Percentiles rank a stretch among this genome's conserved stretches.
phyloP scores from a whole-genome alignment of 2,329 filamentous ascomycete genomes.

The Aspergillus hiratsukae region DNA sequence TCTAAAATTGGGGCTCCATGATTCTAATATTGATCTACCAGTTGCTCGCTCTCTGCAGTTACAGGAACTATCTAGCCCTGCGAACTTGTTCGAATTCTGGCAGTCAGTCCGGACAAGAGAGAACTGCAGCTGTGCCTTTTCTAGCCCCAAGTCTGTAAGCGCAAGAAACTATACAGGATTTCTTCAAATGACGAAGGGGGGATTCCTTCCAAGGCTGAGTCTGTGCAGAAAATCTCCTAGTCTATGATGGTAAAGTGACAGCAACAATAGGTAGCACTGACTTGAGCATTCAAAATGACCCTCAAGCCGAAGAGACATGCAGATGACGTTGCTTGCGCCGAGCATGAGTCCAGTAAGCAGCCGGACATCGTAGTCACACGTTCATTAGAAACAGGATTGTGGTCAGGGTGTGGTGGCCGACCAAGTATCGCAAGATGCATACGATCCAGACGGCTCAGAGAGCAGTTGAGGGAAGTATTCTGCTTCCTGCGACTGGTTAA shows the following conservation, averaged over 20 bases:
- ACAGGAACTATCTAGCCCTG: not conserved
- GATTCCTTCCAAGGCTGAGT: not conserved
- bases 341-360: not conserved
- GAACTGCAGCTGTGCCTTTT: not conserved
- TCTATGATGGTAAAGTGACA: not conserved
- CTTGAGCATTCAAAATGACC: not conserved
- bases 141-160: not conserved
- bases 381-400: not conserved
- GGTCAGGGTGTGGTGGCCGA: not conserved
- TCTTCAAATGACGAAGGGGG: not conserved
- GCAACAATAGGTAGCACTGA: not conserved
- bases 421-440: not conserved
- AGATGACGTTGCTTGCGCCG: not conserved
- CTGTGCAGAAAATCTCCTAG: not conserved
- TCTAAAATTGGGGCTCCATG: no score
- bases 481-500: not conserved
- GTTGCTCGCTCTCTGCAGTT: not conserved
- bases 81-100: not conserved
- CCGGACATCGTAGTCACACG: not conserved
- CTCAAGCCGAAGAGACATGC: not conserved
- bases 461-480: not conserved
- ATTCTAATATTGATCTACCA: not conserved
- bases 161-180: not conserved
- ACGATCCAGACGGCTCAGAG: not conserved
- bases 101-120: not conserved